Evolutionary conservation across 768 basidiomycete species (phyloP), one percentile per base, ranked within the genome.

Genomic region (Lentinula guzmanii): DNA sequence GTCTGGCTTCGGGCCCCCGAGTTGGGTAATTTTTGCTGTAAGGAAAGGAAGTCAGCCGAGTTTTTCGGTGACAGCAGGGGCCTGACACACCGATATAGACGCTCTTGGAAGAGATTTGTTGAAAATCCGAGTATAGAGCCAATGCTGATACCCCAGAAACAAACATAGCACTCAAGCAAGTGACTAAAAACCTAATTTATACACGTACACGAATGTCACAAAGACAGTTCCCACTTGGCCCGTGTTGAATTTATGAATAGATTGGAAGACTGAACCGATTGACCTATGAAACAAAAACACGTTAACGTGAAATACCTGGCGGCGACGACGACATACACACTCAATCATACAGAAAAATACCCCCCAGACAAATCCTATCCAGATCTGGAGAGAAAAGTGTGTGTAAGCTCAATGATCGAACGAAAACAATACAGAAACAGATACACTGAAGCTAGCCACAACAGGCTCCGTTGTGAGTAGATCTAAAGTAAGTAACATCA

Each of bases 331-430:
- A 8, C 37, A 51, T 7, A 67, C 74, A 35, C 66, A 86, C 85
- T 83, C 82, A 34, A 90, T 76, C 68, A 91, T 73, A 58, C 83
- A 85, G 66, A 83, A 93, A 21, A 87, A 70, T 5, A 91, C 82
- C 0, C 91, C 91, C 90, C 91, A 93, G 0, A 82, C 80, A 62
- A 93, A 85, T 56, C 86, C 85, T 34, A 86, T 73, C 87, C 86
- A 88, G n/a, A 88, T 67, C 86, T 90, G 21, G 0, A 70, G 16
- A 34, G 6, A 10, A 48, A 13, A 37, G 15, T 6, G 31, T 35
- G 33, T 37, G 33, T 43, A 18, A 35, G 13, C 35, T 16, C 10
- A 61, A 28, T 61, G 37, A 39, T n/a, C 6, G 28, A n/a, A 28
- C 9, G 4, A 15, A 7, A 48, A 50, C 11, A 48, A 24, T 3